A percentile compares a stretch with the other conserved stretches of the same genome.
Conservation (phyloP, 305 asterid species). For the Fraxinus albicans region DNA sequence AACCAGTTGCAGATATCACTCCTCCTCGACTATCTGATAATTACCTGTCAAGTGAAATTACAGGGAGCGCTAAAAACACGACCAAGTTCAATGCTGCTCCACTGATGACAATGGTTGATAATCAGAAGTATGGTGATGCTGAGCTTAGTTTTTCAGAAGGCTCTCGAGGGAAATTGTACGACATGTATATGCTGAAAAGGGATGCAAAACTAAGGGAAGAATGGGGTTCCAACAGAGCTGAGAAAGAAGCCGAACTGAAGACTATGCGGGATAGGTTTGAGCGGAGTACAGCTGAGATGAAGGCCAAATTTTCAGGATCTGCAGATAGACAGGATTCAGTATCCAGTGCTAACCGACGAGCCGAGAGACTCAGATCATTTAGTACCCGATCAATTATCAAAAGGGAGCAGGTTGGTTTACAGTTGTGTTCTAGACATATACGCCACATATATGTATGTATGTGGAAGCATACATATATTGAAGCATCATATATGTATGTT, state of each 20-base stretch:
- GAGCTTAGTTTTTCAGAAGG: conserved; percentile 63
- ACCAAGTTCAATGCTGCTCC: conserved; percentile 37
- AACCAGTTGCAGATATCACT: conserved; percentile 39
- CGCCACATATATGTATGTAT: conserved; percentile 5
- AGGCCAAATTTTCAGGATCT: conserved; percentile 64
- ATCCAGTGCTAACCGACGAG: conserved; percentile 54
- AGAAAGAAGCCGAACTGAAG: conserved; percentile 86
- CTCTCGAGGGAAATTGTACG: conserved; percentile 80
- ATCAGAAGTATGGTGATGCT: conserved; percentile 48
- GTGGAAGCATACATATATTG: neutral
- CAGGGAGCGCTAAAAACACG: conserved; percentile 43
- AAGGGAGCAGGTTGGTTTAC: conserved; percentile 70
- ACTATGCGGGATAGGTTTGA: conserved; percentile 85
- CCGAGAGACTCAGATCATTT: conserved; percentile 80
- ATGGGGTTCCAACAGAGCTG: conserved; percentile 77
- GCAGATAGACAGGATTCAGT: conserved; percentile 46
- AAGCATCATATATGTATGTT: conserved; percentile 15
- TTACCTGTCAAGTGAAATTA: conserved; percentile 34
- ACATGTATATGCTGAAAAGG: conserved; percentile 72
- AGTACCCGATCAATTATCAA: conserved; percentile 54
- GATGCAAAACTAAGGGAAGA: conserved; percentile 87
- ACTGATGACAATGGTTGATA: conserved; percentile 32
- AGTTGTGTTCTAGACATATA: conserved; percentile 35
- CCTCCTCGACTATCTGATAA: conserved; percentile 35
- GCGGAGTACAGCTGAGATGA: conserved; percentile 75